Evolutionary conservation across 1,139 yeast species (phyloP).

Genomic region (Saccharomyces pastorianus): DNA sequence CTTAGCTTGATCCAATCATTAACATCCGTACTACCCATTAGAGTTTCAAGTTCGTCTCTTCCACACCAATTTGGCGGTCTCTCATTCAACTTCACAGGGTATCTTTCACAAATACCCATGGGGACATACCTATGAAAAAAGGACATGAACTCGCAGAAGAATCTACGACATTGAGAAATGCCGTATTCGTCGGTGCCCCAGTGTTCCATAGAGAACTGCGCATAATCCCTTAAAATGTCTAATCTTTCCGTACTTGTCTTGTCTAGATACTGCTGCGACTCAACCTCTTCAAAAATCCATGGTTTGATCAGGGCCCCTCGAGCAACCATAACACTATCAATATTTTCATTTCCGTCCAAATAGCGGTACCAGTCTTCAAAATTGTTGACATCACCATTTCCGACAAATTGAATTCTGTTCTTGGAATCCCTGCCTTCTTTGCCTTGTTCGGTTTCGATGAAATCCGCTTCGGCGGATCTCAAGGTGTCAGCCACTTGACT

Average conservation of each 20-base stretch:
- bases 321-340: conserved; percentile 95
- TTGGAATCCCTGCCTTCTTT: conserved; percentile 39
- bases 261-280: conserved; percentile 80
- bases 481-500: conserved; percentile 64
- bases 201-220: conserved; percentile 80
- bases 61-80: conserved; percentile 93
- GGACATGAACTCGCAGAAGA: conserved; percentile 87
- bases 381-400: conserved; percentile 89
- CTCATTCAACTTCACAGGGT: conserved; percentile 85
- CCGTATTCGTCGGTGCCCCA: conserved; percentile 99
- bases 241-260: conserved; percentile 85
- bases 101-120: conserved; percentile 78
- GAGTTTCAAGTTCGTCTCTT: conserved; percentile 86
- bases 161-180: conserved; percentile 77
- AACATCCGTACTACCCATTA: conserved; percentile 77
- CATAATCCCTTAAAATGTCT: conserved; percentile 59
- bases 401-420: conserved; percentile 57
- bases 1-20: conserved; percentile 93
- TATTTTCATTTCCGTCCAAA: conserved; percentile 50
- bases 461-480: conserved; percentile 42
- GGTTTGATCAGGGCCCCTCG: conserved; percentile 97
- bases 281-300: conserved; percentile 96
- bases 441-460: conserved; percentile 45
- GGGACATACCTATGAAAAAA: conserved; percentile 94
- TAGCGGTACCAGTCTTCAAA: conserved; percentile 84